Conservation (phyloP, 148 eudicot species). For the Nepenthes mirabilis region DNA sequence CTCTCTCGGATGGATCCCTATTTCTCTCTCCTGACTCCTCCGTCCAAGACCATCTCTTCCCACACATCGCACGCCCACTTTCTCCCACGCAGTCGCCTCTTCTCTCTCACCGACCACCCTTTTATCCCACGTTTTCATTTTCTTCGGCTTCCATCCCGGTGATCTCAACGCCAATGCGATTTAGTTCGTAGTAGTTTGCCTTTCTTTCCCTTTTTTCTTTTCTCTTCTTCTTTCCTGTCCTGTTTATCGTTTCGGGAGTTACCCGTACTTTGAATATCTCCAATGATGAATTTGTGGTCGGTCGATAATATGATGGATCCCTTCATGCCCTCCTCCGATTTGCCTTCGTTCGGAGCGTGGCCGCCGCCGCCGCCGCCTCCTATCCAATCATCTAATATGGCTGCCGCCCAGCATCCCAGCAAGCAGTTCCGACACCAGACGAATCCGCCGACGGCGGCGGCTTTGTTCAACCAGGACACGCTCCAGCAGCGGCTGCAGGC, state of each 20-base stretch:
- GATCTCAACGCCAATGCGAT: too few relatives aligned
- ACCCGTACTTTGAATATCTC: not conserved
- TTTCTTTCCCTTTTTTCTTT: too few relatives aligned
- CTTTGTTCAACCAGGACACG: slow-evolving; percentile 37
- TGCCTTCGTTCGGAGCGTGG: slow-evolving; percentile 8
- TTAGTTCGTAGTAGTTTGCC: too few relatives aligned
- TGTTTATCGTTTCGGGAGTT: not conserved
- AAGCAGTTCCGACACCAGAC: not conserved
- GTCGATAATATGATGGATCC: slow-evolving; percentile 38
- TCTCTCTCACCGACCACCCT: too few relatives aligned
- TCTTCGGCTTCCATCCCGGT: too few relatives aligned
- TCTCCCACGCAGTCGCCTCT: too few relatives aligned
- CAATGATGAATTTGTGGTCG: slow-evolving; percentile 25
- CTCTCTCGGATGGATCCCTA: too few relatives aligned
- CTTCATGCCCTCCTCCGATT: slow-evolving; percentile 26
- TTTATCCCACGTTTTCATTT: too few relatives aligned
- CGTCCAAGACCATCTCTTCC: too few relatives aligned
- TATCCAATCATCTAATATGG: not conserved
- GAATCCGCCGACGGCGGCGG: not conserved
- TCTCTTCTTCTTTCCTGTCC: too few relatives aligned
- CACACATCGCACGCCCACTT: too few relatives aligned
- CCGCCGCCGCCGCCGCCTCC: slow-evolving; percentile 10
- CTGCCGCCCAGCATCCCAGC: not conserved
- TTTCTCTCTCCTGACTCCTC: too few relatives aligned
- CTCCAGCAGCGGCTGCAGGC: slow-evolving; percentile 69